Conservation (phyloP, 2,329 filamentous ascomycete genomes). For the Cryphonectria radicalis region DNA sequence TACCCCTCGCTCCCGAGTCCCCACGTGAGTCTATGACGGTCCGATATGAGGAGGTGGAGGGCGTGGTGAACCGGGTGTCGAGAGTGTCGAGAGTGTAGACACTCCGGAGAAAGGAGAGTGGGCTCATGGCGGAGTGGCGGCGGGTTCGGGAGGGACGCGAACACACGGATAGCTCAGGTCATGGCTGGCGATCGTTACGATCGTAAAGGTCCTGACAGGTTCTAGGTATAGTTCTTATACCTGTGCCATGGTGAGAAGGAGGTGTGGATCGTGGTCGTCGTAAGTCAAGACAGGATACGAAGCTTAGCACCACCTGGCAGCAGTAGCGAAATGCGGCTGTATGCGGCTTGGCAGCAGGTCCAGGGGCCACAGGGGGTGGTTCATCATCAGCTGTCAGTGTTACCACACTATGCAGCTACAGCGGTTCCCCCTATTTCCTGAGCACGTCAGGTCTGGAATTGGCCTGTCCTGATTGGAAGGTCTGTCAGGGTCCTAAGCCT, state of each 20-base stretch:
- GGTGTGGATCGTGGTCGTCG: not conserved
- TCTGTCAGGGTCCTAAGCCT: slow-evolving; percentile 22
- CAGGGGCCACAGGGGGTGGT: not conserved
- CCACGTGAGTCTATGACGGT: slow-evolving; percentile 56
- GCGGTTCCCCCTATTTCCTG: slow-evolving; percentile 17
- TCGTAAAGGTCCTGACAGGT: not conserved
- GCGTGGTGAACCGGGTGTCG: slow-evolving; percentile 59
- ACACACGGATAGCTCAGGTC: slow-evolving; percentile 19
- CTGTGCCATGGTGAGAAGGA: not conserved
- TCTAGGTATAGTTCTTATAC: not conserved
- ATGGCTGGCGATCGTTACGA: slow-evolving; percentile 8
- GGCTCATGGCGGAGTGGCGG: slow-evolving; percentile 25
- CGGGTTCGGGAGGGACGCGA: not conserved
- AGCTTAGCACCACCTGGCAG: not conserved
- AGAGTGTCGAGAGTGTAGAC: slow-evolving; percentile 55
- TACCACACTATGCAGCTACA: slow-evolving; percentile 13
- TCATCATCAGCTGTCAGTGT: not conserved
- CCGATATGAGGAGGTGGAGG: slow-evolving; percentile 70
- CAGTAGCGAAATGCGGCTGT: slow-evolving; percentile 10
- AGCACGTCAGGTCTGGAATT: slow-evolving; percentile 19
- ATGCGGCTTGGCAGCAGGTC: slow-evolving; percentile 1
- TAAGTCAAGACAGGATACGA: slow-evolving; percentile 15
- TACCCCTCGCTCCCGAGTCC: slow-evolving; percentile 47
- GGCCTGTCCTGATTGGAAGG: slow-evolving; percentile 12
- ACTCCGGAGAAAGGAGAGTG: slow-evolving; percentile 54